Conservation (phyloP, 495 filamentous ascomycete species). For the Hypoxylon fragiforme region DNA sequence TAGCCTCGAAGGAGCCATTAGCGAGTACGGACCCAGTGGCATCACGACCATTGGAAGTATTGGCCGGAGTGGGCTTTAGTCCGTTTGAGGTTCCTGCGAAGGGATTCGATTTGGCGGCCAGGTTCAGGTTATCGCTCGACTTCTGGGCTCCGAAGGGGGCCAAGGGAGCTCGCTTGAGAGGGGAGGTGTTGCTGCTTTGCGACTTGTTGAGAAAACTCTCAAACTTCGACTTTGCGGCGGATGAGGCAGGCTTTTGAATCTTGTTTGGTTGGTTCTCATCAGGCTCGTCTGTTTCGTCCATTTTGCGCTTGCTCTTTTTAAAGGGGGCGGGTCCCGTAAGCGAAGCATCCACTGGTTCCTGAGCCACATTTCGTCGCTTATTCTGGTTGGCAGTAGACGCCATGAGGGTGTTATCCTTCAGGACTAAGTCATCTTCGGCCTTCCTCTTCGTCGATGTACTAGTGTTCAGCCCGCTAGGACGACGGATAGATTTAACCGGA, state of each 20-base stretch:
- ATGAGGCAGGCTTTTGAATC: slow-evolving; percentile 60
- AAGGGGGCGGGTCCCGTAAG: slow-evolving; percentile 32
- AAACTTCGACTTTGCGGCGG: slow-evolving; percentile 50
- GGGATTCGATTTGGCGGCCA: slow-evolving; percentile 35
- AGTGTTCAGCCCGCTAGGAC: slow-evolving; percentile 2
- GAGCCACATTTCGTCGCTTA: slow-evolving; percentile 49
- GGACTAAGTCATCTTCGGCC: slow-evolving; percentile 47
- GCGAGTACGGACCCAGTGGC: slow-evolving; percentile 21
- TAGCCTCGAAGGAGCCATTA: slow-evolving; percentile 11
- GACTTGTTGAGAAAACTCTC: slow-evolving; percentile 50
- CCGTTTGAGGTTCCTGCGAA: slow-evolving; percentile 27
- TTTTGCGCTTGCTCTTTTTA: slow-evolving; percentile 52
- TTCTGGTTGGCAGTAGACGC: slow-evolving; percentile 42
- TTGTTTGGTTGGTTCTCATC: slow-evolving; percentile 62
- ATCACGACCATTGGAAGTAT: slow-evolving; percentile 1
- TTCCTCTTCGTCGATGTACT: slow-evolving; percentile 46
- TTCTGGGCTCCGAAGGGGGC: slow-evolving; percentile 30
- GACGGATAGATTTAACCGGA: slow-evolving; percentile 11
- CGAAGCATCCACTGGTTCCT: slow-evolving; percentile 27
- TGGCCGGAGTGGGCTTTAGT: slow-evolving; percentile 13
- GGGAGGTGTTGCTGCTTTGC: slow-evolving; percentile 18
- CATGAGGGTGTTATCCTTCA: slow-evolving; percentile 38
- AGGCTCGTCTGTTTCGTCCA: slow-evolving; percentile 42
- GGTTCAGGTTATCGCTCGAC: slow-evolving; percentile 10
- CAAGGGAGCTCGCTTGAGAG: slow-evolving; percentile 21